These are phyloP conservation scores for Phytopythium litorale DNA, from an alignment of 352 stramenopile species.

Conservation along the genomic window DNA sequence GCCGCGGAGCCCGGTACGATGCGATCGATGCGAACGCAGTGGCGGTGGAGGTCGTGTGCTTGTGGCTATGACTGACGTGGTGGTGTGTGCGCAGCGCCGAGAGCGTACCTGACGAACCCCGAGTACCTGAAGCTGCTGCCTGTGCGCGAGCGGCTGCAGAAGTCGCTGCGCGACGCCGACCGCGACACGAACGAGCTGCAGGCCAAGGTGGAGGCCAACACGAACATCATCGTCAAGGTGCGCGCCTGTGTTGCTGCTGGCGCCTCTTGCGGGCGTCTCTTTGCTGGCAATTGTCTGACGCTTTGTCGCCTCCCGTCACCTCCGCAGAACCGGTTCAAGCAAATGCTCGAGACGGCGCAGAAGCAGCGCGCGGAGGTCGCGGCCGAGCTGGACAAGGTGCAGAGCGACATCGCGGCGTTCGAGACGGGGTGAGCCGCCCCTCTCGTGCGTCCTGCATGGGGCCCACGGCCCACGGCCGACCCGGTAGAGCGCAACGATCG, in stretches of 20 bases:
- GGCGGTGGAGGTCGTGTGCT: not conserved
- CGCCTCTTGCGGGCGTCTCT: not conserved
- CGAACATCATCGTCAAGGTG: conserved; percentile 84
- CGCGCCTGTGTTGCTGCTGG: not conserved
- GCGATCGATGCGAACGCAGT: not conserved
- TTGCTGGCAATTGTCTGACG: not conserved
- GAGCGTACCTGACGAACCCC: conserved; percentile 55
- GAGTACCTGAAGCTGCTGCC: conserved; percentile 62
- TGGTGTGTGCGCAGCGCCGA: conserved; percentile 11
- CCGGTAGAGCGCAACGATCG: not conserved
- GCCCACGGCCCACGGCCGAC: not conserved
- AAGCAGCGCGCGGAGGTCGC: conserved; percentile 49
- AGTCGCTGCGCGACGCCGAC: conserved; percentile 62
- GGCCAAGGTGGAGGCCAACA: conserved; percentile 65
- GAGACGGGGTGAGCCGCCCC: conserved; percentile 25
- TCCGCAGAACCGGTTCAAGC: conserved; percentile 73
- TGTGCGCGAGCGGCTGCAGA: conserved; percentile 60
- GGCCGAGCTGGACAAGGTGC: conserved; percentile 52
- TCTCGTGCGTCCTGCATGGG: not conserved
- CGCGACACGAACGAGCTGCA: conserved; percentile 61
- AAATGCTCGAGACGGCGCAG: conserved; percentile 69
- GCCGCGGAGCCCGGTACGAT: conserved; percentile 13
- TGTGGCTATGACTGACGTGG: not conserved
- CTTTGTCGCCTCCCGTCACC: conserved; percentile 6
- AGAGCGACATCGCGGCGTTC: conserved; percentile 38